Evolutionary conservation across 805 yeast species (phyloP).

Genomic region (Zygotorulaspora chibaensis): DNA sequence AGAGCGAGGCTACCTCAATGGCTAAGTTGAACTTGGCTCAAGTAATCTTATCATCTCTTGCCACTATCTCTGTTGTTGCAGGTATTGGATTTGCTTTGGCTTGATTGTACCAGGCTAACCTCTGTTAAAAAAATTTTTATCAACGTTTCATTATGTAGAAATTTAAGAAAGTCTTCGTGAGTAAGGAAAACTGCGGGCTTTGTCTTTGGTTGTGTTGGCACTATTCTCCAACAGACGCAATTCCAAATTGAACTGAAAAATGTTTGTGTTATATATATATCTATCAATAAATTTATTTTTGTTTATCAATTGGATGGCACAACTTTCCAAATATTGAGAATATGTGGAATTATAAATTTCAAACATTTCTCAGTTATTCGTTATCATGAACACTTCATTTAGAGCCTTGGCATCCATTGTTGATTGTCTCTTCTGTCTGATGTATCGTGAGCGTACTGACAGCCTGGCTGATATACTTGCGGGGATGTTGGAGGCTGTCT

Average conservation of each 20-base stretch:
- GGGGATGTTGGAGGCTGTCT: conserved; percentile 23
- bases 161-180: neutral
- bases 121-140: neutral
- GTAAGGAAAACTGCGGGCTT: neutral
- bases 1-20: conserved; percentile 27
- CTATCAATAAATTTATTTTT: neutral
- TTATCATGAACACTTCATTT: conserved; percentile 89
- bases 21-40: conserved; percentile 30
- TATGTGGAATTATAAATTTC: neutral
- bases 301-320: neutral
- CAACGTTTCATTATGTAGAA: neutral
- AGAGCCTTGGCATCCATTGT: conserved; percentile 84
- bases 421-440: conserved; percentile 85
- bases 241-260: neutral
- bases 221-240: neutral
- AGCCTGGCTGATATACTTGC: conserved; percentile 47
- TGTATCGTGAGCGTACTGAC: conserved; percentile 81
- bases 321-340: neutral
- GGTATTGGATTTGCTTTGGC: conserved; percentile 39
- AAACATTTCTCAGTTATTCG: conserved; percentile 33
- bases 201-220: neutral
- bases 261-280: conserved; percentile 1
- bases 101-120: conserved; percentile 12
- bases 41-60: conserved; percentile 31
- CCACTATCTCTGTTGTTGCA: conserved; percentile 35